phyloP scores from a whole-genome alignment of 352 stramenopile genomes.

The Thalassiosira oceanica region DNA sequence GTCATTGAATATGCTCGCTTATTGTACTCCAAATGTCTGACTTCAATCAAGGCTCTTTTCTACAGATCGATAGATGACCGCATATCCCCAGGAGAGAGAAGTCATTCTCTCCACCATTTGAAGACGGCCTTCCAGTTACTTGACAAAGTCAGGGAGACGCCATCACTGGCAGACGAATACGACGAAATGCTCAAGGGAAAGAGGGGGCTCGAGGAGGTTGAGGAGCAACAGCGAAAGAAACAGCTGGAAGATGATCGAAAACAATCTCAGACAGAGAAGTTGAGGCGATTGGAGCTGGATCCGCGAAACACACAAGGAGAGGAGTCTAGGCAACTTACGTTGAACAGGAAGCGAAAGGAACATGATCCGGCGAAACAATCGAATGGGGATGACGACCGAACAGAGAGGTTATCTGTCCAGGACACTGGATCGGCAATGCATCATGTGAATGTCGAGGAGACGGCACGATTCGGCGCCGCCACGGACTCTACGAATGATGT shows the following conservation, averaged over 20 bases:
- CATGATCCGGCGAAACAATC: too few relatives aligned
- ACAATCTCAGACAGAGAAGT: background rate
- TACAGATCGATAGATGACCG: constrained; percentile 11
- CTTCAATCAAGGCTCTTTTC: too few relatives aligned
- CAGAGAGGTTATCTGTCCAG: too few relatives aligned
- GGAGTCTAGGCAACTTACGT: too few relatives aligned
- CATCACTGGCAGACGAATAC: background rate
- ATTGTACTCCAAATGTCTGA: too few relatives aligned
- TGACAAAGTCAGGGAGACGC: background rate
- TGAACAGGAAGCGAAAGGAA: too few relatives aligned
- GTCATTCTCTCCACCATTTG: constrained; percentile 1
- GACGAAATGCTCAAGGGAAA: background rate
- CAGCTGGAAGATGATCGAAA: background rate
- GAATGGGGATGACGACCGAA: too few relatives aligned
- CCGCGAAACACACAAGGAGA: background rate
- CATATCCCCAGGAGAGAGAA: background rate
- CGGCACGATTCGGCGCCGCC: too few relatives aligned
- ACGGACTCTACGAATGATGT: too few relatives aligned
- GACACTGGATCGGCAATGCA: background rate
- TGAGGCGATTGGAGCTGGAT: background rate
- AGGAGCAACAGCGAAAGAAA: background rate
- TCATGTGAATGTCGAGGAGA: background rate
- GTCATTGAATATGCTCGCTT: too few relatives aligned
- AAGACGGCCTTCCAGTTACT: constrained; percentile 6
- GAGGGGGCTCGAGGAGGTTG: background rate